These are phyloP conservation scores for Porphyrellus cyaneotinctus DNA, from an alignment of 768 basidiomycete genomes.

Conservation along the genomic window DNA sequence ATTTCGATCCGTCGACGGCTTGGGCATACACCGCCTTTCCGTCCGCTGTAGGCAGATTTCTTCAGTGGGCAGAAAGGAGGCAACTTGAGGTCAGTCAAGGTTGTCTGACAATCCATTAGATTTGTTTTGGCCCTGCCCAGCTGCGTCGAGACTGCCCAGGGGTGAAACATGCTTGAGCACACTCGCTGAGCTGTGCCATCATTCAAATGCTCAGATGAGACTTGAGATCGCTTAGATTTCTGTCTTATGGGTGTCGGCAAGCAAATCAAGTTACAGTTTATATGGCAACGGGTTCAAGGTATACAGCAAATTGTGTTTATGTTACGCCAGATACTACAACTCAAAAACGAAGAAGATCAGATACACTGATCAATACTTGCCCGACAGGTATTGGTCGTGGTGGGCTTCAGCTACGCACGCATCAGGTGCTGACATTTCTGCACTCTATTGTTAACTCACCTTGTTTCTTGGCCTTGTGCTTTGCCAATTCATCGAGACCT, in stretches of 20 bases:
- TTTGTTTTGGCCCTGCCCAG: neutral
- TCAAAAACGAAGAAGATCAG: neutral
- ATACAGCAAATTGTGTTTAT: conserved; percentile 5
- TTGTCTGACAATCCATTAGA: neutral
- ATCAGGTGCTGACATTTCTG: neutral
- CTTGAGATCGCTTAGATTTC: too few relatives aligned
- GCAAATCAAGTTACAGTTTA: neutral
- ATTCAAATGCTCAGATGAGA: too few relatives aligned
- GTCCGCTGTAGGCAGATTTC: conserved; percentile 24
- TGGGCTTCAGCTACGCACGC: conserved; percentile 5
- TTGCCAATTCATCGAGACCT: conserved; percentile 48
- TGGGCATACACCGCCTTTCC: conserved; percentile 12
- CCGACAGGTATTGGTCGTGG: neutral
- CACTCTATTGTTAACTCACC: conserved; percentile 21
- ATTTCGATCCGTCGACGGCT: neutral
- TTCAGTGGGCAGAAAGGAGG: conserved; percentile 23
- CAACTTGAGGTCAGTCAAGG: neutral
- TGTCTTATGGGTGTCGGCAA: neutral
- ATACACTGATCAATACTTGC: neutral
- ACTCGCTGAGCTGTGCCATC: too few relatives aligned
- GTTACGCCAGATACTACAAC: neutral
- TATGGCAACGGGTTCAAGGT: neutral
- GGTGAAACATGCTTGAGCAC: neutral
- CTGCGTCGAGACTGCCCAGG: neutral
- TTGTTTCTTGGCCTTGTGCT: conserved; percentile 37